Evolutionary conservation across 1,284 basidiomycete genomes (phyloP).

Genomic region (Sutorius eximius): DNA sequence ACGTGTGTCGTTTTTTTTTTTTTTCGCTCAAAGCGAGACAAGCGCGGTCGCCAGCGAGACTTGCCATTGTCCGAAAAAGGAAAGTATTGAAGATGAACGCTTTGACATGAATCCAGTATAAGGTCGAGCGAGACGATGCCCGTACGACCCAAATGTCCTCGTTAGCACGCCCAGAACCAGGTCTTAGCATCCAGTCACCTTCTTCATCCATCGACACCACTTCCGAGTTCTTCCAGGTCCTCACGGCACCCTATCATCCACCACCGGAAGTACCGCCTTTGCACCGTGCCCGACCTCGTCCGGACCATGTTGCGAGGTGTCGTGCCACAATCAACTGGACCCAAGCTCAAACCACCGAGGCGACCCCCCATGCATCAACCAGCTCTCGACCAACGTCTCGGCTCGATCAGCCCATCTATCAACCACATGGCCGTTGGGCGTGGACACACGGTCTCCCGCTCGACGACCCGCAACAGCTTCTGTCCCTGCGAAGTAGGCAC

Average conservation of each 20-base stretch:
- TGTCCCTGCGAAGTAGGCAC: slow-evolving; percentile 30
- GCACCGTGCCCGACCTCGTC: slow-evolving; percentile 17
- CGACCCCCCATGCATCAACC: not conserved
- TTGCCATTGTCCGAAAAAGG: slow-evolving; percentile 36
- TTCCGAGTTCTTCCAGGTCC: slow-evolving; percentile 33
- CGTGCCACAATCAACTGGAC: slow-evolving; percentile 32
- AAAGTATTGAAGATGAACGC: slow-evolving; percentile 35
- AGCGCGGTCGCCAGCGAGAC: slow-evolving; percentile 22
- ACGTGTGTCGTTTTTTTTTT: slow-evolving; percentile 11
- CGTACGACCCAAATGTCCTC: not conserved
- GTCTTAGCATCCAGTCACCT: slow-evolving; percentile 16
- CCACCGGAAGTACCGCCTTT: slow-evolving; percentile 1
- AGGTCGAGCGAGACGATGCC: slow-evolving; percentile 27
- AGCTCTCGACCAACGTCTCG: slow-evolving; percentile 2
- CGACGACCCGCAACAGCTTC: slow-evolving; percentile 28
- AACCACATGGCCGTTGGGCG: slow-evolving; percentile 39
- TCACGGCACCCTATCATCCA: slow-evolving; percentile 31
- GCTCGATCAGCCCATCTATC: slow-evolving; percentile 32
- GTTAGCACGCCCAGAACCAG: slow-evolving; percentile 13
- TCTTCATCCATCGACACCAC: slow-evolving; percentile 23
- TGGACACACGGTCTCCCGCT: slow-evolving; percentile 40
- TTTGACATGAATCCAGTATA: slow-evolving; percentile 35
- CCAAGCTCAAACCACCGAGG: not conserved
- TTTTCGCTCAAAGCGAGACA: slow-evolving; percentile 14
- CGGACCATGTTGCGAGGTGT: slow-evolving; percentile 27